A percentile compares a stretch with the other conserved stretches of the same genome.
Conservation (phyloP, 257 asterid genomes). For the Eucommia ulmoides region DNA sequence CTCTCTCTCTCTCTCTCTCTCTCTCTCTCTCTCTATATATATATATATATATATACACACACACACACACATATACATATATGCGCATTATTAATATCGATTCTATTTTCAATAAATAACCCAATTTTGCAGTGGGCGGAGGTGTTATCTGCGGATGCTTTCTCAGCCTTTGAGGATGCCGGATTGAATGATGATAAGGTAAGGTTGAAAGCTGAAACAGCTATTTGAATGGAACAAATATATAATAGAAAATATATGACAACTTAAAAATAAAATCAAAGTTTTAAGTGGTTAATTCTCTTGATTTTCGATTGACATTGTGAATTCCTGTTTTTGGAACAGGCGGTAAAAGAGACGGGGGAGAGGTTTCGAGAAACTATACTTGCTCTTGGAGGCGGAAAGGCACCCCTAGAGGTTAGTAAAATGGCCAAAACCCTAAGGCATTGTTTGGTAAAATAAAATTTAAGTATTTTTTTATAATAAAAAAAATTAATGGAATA, state of each 20-base stretch:
- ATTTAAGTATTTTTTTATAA: too few relatives aligned
- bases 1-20: too few relatives aligned
- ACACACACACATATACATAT: too few relatives aligned
- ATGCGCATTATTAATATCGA: too few relatives aligned
- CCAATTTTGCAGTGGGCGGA: constrained; percentile 88
- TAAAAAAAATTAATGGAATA: too few relatives aligned
- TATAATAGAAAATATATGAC: neutral
- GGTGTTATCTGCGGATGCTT: constrained; percentile 98
- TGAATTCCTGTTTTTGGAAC: constrained; percentile 9
- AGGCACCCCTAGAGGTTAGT: constrained; percentile 81
- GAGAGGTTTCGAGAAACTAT: constrained; percentile 83
- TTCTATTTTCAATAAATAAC: constrained; percentile 8
- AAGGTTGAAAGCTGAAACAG: constrained; percentile 9
- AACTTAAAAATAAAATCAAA: neutral
- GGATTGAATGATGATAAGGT: constrained; percentile 81
- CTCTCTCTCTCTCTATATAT: too few relatives aligned
- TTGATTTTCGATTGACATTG: neutral
- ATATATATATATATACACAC: too few relatives aligned
- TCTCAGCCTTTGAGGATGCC: constrained; percentile 94
- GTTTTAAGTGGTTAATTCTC: neutral
- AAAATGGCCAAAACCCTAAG: too few relatives aligned
- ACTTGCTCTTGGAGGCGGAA: constrained; percentile 98
- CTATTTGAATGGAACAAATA: too few relatives aligned
- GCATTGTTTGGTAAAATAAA: too few relatives aligned
- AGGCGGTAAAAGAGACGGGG: constrained; percentile 94